These are phyloP conservation scores for Backusella psychrophila DNA, from an alignment of 192 early-diverging fungal genomes.

Conservation along the genomic window DNA sequence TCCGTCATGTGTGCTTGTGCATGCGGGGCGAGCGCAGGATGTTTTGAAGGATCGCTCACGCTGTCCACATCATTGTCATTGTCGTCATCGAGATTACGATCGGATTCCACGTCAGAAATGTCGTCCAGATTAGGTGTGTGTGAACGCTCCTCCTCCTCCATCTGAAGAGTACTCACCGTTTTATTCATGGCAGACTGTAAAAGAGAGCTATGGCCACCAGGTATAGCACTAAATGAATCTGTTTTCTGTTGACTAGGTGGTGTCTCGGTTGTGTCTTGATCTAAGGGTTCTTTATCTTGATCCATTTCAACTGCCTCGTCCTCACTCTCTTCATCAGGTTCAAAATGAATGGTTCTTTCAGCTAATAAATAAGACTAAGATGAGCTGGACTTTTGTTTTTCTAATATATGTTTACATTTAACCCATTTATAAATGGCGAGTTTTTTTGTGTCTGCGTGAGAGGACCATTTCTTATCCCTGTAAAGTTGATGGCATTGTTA, in stretches of 20 bases:
- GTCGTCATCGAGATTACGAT: constrained; percentile 4
- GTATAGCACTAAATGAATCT: not conserved
- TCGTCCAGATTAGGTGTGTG: constrained; percentile 15
- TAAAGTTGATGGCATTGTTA: not conserved
- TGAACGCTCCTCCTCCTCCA: constrained; percentile 7
- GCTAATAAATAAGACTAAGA: not conserved
- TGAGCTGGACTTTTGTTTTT: not conserved
- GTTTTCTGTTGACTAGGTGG: not conserved
- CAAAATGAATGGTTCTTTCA: constrained; percentile 20
- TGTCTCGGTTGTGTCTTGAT: not conserved
- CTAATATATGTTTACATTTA: constrained; percentile 8
- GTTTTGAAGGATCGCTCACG: constrained; percentile 25
- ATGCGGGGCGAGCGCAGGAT: constrained; percentile 24
- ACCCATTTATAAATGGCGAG: constrained; percentile 17
- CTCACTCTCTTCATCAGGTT: constrained; percentile 17
- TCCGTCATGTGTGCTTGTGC: constrained; percentile 19
- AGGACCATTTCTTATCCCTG: constrained; percentile 28
- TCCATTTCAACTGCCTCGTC: constrained; percentile 6
- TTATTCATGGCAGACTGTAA: constrained; percentile 2
- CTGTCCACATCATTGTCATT: constrained; percentile 9
- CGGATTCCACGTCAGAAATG: constrained; percentile 17
- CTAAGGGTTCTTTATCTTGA: not conserved
- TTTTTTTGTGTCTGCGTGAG: constrained; percentile 3
- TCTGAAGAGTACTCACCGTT: not conserved
- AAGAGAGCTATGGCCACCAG: constrained; percentile 11